Evolutionary conservation across 495 filamentous ascomycete species (phyloP), one percentile per base, ranked within the genome.

Genomic region (Bryoglossum gracile): DNA sequence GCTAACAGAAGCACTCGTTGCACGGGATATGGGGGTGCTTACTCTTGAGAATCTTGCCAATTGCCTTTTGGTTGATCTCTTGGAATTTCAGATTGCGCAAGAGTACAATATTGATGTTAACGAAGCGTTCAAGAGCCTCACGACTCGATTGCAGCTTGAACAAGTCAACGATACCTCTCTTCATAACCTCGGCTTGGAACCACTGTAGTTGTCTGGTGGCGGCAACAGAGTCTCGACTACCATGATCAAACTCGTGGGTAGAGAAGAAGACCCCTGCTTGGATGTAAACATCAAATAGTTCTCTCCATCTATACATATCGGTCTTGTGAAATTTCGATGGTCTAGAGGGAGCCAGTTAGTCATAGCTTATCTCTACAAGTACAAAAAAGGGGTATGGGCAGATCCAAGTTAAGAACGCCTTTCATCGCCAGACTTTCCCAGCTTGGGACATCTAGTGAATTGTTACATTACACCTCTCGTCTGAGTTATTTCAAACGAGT

Each of bases 11-110:
- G n/a, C n/a, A n/a, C n/a, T n/a, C n/a, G 46, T 34, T 17, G 22
- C 35, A 21, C 14, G 9, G 35, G 4, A 39, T 38, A 34, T 8
- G 16, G 10, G 16, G 16, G 14, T 33, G 61, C 73, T 54, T 61
- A 83, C 83, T 89, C 64, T 89, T 89, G 55, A 89, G 67, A 22
- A 89, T 89, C 63, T 89, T 89, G 16, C 61, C 68, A 57, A 87
- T 74, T 0, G 85, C 85, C 14, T 68, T 70, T 41, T 73, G 70
- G 53, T 89, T 89, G 32, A 88, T 76, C 54, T 84, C 82, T 50
- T 86, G 83, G 53, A 88, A 89, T 54, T 75, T 75, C 47, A 89
- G 69, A 40, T 81, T 78, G 30, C 74, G 74, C 32, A 89, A 62
- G 17, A 89, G 66, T 25, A 74, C 69, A 19, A 73, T 65, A 61